Base-by-base conservation (phyloP, 2,329 filamentous ascomycete genomes). In the Alternaria arborescens region DNA sequence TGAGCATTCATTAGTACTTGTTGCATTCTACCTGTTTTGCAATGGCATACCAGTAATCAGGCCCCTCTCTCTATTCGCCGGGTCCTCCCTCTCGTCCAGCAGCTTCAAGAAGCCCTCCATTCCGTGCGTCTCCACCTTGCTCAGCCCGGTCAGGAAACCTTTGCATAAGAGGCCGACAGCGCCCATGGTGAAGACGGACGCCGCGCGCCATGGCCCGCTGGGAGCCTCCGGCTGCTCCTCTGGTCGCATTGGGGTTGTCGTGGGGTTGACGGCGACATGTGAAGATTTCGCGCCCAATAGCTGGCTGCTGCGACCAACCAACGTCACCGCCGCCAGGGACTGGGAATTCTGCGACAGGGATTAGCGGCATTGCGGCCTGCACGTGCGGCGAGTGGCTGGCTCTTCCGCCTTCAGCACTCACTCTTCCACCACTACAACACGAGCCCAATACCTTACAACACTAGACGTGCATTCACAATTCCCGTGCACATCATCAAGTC, bases 161-260 rank as follows among this genome's bases (percentile, higher is more conserved):
- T 91, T 87, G 58, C 88, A 92, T 7, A 96, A 67, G 28, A 88
- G 79, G 48, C 89, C 91, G 0, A 92, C 89, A 11, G 89, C 78
- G 70, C 91, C 89, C 85, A 97, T 92, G 38, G 91, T 86, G 64
- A 89, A 81, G 52, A 89, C 84, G n/a, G 93, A 96, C 36, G 86
- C 86, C 56, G 89, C 80, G 64, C 91, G 90, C 90, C 91, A 93
- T 79, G 88, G 82, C 59, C 89, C 79, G 71, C 86, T 86, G 30
- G 88, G 88, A 77, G 84, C 77, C 56, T 77, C 78, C n/a, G 81
- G 81, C 70, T 78, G 79, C 70, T 80, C 81, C 63, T 81, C 77
- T 41, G 74, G 69, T 70, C 74, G 76, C 81, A 82, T 82, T 64
- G 75, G 56, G 52, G 46, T 59, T 61, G 43, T 58, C 52, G 60